Conservation (phyloP, 1,284 basidiomycete species). For the Anthracocystis walkeri region DNA sequence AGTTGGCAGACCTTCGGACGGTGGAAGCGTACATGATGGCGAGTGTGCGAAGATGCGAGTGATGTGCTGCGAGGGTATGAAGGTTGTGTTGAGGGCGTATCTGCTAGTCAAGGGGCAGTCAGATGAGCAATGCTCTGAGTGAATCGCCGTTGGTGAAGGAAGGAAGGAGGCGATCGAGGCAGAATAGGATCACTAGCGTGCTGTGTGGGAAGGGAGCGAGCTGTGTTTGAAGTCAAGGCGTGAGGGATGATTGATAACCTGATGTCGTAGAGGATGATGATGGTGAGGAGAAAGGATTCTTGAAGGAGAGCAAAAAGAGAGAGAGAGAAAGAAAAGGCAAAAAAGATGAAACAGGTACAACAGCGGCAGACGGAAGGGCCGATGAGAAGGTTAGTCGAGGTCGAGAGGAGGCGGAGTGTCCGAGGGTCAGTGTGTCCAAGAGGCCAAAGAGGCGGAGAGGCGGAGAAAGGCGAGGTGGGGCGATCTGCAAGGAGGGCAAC, state of each 20-base stretch:
- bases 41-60: background rate
- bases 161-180: constrained; percentile 3
- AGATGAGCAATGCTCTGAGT: background rate
- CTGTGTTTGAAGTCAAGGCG: background rate
- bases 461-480: constrained; percentile 9
- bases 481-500: constrained; percentile 26
- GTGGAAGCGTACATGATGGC: constrained; percentile 55
- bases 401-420: constrained; percentile 2
- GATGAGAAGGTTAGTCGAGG: constrained; percentile 27
- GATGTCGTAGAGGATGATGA: constrained; percentile 5
- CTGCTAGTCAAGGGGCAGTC: constrained; percentile 9
- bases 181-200: constrained; percentile 10
- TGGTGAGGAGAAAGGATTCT: constrained; percentile 9
- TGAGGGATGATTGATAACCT: background rate
- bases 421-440: constrained; percentile 1
- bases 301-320: constrained; percentile 17
- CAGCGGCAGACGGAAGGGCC: constrained; percentile 20
- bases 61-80: constrained; percentile 3
- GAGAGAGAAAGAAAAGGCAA: constrained; percentile 11
- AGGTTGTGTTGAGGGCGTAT: constrained; percentile 3
- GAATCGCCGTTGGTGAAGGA: background rate
- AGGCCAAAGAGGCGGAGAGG: constrained; percentile 6
- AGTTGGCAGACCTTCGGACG: constrained; percentile 55
- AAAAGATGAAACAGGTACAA: constrained; percentile 30
- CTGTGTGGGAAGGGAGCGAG: constrained; percentile 4